These are phyloP conservation scores for Actinomucor elegans DNA, from an alignment of 371 early-diverging fungal genomes.

Conservation along the genomic window DNA sequence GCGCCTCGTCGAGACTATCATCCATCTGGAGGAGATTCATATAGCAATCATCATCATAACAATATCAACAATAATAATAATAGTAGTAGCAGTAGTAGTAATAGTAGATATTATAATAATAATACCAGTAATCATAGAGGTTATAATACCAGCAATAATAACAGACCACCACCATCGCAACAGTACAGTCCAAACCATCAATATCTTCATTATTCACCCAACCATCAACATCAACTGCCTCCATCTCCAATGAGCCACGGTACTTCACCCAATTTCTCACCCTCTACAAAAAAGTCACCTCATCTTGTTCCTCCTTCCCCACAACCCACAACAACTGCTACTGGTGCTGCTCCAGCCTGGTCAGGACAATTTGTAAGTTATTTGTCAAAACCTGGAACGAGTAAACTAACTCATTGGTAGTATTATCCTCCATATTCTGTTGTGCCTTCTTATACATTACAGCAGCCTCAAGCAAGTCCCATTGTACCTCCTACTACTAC, in stretches of 20 bases:
- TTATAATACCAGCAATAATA: not conserved
- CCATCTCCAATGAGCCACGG: conserved; percentile 35
- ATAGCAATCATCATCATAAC: conserved; percentile 9
- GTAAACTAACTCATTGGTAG: not conserved
- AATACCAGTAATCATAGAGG: not conserved
- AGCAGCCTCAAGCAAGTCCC: conserved; percentile 1
- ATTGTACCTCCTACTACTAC: conserved; percentile 44
- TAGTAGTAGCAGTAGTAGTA: not conserved
- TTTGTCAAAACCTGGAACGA: no score
- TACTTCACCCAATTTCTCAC: conserved; percentile 23
- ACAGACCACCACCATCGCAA: conserved; percentile 9
- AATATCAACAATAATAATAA: conserved; percentile 16
- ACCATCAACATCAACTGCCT: conserved; percentile 15
- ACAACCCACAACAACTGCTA: no score
- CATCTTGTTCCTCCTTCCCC: conserved; percentile 31
- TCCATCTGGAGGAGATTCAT: conserved; percentile 17
- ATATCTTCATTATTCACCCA: conserved; percentile 8
- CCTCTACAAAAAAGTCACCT: conserved; percentile 13
- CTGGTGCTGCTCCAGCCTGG: conserved; percentile 1
- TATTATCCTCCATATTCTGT: conserved; percentile 22
- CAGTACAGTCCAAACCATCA: conserved; percentile 15
- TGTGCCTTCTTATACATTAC: conserved; percentile 6
- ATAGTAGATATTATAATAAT: not conserved
- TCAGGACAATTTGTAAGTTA: conserved; percentile 36
- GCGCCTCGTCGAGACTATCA: conserved; percentile 26